Evolutionary conservation across 2,329 filamentous ascomycete species (phyloP), one percentile per base, ranked within the genome.

Genomic region (Fusarium coffeatum): DNA sequence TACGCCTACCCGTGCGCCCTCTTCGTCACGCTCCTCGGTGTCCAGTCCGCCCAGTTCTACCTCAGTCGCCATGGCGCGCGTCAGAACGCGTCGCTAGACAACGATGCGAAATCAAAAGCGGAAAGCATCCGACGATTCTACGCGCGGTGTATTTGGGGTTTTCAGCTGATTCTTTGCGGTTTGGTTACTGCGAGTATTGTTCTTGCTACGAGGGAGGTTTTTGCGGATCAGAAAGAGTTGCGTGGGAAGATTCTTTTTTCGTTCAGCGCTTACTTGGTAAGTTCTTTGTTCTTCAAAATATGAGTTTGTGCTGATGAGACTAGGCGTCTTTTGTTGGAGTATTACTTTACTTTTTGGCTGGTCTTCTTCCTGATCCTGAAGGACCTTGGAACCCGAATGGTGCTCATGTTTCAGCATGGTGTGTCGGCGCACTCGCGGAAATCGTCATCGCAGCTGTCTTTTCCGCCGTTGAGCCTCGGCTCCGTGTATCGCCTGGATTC

Each of bases 281-380:
- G 71, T 72, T 12, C 6, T 25, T 30, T 20, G 8, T 11, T 11
- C 5, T 8, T n/a, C 5, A 10, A 11, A 8, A n/a, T 8, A 15
- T 18, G 27, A 22, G 20, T 10, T 32, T 15, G 12, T 8, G 13
- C 63, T 72, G 3, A 37, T 53, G 62, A 9, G 5, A 4, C 4
- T 50, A 77, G 80, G 79, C 82, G 8, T 81, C 82, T 5, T 76
- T 82, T 50, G 79, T 81, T 16, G 81, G 76, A 10, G 80, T 82
- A 6, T 45, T 83, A 7, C 77, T 83, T 6, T 83, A 82, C 64
- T 83, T 80, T 47, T 61, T 82, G 6, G 79, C 79, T 23, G 82
- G 82, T 5, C 70, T 83, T 51, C 75, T 83, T 9, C 82, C 82
- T 5, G 80, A 83, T 41, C 82, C 82, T 2, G 81, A 83, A 66